Base-by-base conservation (phyloP, 1,284 basidiomycete genomes). In the Puccinia novopanici region DNA sequence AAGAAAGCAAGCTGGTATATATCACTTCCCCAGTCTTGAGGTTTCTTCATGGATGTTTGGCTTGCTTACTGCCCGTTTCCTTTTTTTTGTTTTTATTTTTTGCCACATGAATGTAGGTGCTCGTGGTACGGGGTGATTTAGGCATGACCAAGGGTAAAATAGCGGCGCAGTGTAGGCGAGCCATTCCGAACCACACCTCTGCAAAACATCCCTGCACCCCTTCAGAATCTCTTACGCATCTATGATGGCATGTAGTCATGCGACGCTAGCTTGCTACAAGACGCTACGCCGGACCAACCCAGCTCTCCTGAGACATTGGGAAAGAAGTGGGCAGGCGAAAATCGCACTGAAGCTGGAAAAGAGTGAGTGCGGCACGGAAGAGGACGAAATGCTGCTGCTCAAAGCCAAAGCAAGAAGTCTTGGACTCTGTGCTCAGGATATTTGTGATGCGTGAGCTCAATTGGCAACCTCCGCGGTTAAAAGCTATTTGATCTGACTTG, bases 81-180 rank as follows among this genome's bases (percentile, higher is more conserved):
- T 22, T 45, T 22, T 45, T 37, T 45, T 48, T 17, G 3, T 17
- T 12, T 37, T 67, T 48, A 17, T 71, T 71, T 54, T 45, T 34
- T 54, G 27, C 45, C 27, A 12, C 24, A 22, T 34, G 8, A 30
- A 34, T n/a, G n/a, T 27, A 80, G 79, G 72, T 80, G 13, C 50
- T 80, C 24, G 72, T 80, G n/a, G 79, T 80, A 34, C 79, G 79
- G 17, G 55, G 59, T 19, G 79, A 80, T 68, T 54, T 80, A 57
- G 79, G 72, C 48, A 80, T 80, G 79, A 80, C 71, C 34, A 75
- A 74, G 54, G 79, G 79, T 0, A 80, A 80, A 75, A 80, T 80
- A 42, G 79, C 79, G 40, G 79, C 79, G 45, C 79, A 80, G 57
- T 80, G 79, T 71, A 37, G 79, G 79, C 50, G 42, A 80, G 71